Evolutionary conservation across 176 grass and related monocot genomes (phyloP).

Genomic region (Eragrostis nindensis): DNA sequence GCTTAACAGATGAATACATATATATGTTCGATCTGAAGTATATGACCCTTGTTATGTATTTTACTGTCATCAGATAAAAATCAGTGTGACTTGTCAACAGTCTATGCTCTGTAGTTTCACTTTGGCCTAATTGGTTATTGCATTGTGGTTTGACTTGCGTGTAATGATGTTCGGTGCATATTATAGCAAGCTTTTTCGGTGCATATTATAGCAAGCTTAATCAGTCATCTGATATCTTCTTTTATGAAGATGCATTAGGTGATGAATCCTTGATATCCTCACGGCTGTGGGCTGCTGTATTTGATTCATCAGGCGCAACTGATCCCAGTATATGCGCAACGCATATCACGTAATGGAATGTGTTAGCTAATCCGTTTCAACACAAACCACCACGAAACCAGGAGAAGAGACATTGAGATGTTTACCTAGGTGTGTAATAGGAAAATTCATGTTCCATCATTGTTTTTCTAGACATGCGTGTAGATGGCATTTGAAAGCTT

Average conservation of each 20-base stretch:
- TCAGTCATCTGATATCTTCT: background rate
- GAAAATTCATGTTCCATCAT: too few relatives aligned
- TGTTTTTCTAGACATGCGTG: too few relatives aligned
- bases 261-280: background rate
- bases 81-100: constrained; percentile 22
- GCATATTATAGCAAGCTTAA: background rate
- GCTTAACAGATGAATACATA: constrained; percentile 15
- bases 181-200: background rate
- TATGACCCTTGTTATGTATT: constrained; percentile 5
- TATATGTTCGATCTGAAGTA: constrained; percentile 13
- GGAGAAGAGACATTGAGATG: too few relatives aligned
- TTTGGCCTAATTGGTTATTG: background rate
- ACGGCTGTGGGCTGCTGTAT: background rate
- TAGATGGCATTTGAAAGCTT: too few relatives aligned
- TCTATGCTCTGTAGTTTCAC: constrained; percentile 12
- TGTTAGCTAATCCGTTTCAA: background rate
- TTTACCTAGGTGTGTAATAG: too few relatives aligned
- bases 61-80: constrained; percentile 10
- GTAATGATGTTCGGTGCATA: background rate
- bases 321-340: background rate
- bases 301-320: background rate
- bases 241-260: background rate
- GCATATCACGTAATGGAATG: background rate
- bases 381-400: background rate
- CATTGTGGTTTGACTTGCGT: background rate